phyloP scores from a whole-genome alignment of 2,329 filamentous ascomycete species.

The Dothidotthia symphoricarpi region DNA sequence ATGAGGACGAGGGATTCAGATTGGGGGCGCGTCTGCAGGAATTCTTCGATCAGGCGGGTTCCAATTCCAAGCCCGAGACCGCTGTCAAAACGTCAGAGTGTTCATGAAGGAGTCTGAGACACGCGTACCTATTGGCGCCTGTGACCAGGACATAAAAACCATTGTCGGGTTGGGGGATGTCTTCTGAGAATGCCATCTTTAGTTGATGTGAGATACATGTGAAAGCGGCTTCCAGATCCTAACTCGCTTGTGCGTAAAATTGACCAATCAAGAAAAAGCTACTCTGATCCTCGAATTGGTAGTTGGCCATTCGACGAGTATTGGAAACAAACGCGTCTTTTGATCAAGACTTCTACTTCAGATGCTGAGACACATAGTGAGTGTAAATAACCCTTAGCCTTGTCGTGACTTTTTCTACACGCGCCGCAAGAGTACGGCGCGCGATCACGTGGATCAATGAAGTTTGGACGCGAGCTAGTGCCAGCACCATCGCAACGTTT shows the following conservation, averaged over 20 bases:
- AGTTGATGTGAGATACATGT: conserved; percentile 4
- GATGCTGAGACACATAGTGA: too few species aligned
- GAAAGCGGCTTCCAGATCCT: conserved; percentile 12
- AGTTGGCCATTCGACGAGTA: too few species aligned
- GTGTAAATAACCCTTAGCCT: too few species aligned
- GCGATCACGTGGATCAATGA: too few species aligned
- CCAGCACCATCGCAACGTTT: too few species aligned
- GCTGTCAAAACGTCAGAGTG: conserved; percentile 52
- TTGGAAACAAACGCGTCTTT: too few species aligned
- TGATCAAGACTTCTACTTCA: too few species aligned
- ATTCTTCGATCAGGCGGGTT: conserved; percentile 85
- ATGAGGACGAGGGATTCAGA: conserved; percentile 73
- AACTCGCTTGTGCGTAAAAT: conserved; percentile 6
- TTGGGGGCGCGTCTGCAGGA: conserved; percentile 67
- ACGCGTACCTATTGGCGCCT: conserved; percentile 74
- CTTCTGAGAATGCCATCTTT: conserved; percentile 20
- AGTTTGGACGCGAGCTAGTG: too few species aligned
- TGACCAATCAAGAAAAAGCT: conserved; percentile 13
- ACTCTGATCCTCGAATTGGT: too few species aligned
- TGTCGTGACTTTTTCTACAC: too few species aligned
- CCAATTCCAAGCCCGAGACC: conserved; percentile 84
- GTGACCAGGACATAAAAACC: conserved; percentile 67
- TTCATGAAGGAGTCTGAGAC: accelerated
- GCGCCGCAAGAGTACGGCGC: too few species aligned
- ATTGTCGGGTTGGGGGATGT: conserved; percentile 30